Base-by-base conservation (phyloP, 2,329 filamentous ascomycete genomes). In the Arthrobotrys conoides region DNA sequence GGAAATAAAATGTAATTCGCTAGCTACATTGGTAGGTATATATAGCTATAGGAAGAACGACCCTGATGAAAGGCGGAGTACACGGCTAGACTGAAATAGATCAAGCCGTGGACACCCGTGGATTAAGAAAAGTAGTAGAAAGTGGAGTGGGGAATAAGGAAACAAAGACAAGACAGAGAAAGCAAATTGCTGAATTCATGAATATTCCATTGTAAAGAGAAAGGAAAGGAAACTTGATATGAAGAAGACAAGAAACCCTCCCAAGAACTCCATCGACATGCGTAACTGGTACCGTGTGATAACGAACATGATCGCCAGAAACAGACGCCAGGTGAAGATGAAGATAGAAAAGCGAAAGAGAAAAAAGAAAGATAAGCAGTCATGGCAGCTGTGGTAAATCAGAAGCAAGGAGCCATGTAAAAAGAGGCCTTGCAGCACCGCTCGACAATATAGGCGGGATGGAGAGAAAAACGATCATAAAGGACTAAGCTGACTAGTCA, bases 241-340 rank as follows among this genome's bases (percentile, higher is more conserved):
- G 1, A 53, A 36, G 48, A 44, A 14, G 14, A 24, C 36, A 44
- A 71, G 16, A 59, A 63, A 66, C 22, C 36, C 59, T 20, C 36
- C 59, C 41, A 61, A 44, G 20, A 72, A 78, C 68, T 72, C 68
- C 75, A 30, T 65, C 63, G 63, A 72, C 63, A 78, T 78, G 68
- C 68, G 68, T 78, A 49, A 36, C 66, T 61, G 66, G 66, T 66
- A 66, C 61, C 22, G 41, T 67, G 10, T 30, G 67, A 55, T 46
- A 46, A 33, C 48, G 24, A 71, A 38, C 73, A 30, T 67, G 59
- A 67, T 63, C 18, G 41, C 61, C 53, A 61, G 41, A 57, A 68
- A 61, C 46, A 67, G 61, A 73, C 63, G 63, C 61, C 71, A 22
- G 36, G 36, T 67, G 57, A 73, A 67, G 33, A 59, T n/a, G 18